Conservation (phyloP, 257 asterid species). For the Nicotiana paniculata region DNA sequence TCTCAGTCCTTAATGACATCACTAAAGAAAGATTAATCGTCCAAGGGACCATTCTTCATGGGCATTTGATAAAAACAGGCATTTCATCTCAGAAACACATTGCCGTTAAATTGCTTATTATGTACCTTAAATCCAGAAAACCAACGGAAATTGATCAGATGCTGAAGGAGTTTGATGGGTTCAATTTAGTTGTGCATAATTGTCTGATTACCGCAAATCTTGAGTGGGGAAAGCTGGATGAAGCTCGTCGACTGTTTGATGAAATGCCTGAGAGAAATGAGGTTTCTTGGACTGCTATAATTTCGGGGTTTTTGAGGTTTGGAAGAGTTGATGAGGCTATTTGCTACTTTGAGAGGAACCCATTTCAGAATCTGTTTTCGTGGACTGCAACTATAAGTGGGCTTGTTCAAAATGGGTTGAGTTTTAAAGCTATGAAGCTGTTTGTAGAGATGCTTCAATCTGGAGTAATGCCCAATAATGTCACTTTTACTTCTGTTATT, state of each 20-base stretch:
- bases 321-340: conserved; percentile 60
- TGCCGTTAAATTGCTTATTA: conserved; percentile 50
- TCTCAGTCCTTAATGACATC: conserved; percentile 33
- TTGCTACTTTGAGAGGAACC: conserved; percentile 47
- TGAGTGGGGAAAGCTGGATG: conserved; percentile 38
- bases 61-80: conserved; percentile 61
- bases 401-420: conserved; percentile 50
- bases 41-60: conserved; percentile 53
- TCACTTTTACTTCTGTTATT: conserved; percentile 55
- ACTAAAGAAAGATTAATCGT: conserved; percentile 26
- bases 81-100: conserved; percentile 53
- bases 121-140: conserved; percentile 50
- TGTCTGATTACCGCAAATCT: conserved; percentile 56
- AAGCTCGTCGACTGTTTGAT: conserved; percentile 61
- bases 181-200: conserved; percentile 57
- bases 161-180: conserved; percentile 65
- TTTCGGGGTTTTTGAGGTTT: conserved; percentile 51
- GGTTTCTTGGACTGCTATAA: conserved; percentile 70
- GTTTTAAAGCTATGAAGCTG: conserved; percentile 41
- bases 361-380: conserved; percentile 37
- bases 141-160: conserved; percentile 46
- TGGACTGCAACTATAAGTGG: conserved; percentile 79
- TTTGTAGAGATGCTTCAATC: conserved; percentile 44
- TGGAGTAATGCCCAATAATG: conserved; percentile 52
- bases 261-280: conserved; percentile 79